Base-by-base conservation (phyloP, 176 grass and related monocot genomes). In the Leersia perrieri region DNA sequence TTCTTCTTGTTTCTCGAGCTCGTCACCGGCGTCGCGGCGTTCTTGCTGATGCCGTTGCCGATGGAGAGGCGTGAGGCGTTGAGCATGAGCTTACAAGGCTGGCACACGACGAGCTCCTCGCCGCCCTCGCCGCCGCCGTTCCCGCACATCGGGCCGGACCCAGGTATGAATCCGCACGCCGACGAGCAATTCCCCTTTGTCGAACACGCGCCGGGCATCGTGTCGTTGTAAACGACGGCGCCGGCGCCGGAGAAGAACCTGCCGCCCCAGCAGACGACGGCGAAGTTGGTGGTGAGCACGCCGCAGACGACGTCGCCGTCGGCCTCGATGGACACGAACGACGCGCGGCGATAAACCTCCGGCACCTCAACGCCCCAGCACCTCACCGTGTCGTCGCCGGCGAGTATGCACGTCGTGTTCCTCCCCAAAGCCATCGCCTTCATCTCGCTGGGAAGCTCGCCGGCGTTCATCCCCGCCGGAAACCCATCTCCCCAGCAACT, bases 211-310 rank as follows among this genome's bases (percentile, higher is more conserved):
- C 97, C 97, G 0, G 97, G 97, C 86, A 91, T 82, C 57, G 74
- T 85, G 38, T 44, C 12, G 42, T 80, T 74, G 79, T 85, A 93
- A 1, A 99, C 69, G 18, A 86, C n/a, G n/a, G n/a, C n/a, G n/a
- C n/a, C n/a, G n/a, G n/a, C n/a, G n/a, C n/a, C n/a, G n/a, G n/a
- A n/a, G n/a, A n/a, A n/a, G n/a, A n/a, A n/a, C n/a, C 81, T 76
- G 76, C 16, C 83, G 7, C 93, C 97, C 97, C 97, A 99, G 72
- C 97, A 99, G 28, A 87, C 57, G 62, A 96, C 74, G 7, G 87
- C 66, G 84, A 73, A 99, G 82, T 93, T 85, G 61, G 12, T 32
- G 34, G 11, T 53, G 26, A 90, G 35, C 31, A 99, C 81, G 36
- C 77, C 95, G 68, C 95, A 98, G 4, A 98, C 88, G 4, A 86